Percentiles rank a stretch among this genome's conserved stretches.
These are phyloP conservation scores for Elongisporangium undulatum DNA, from an alignment of 352 stramenopile species.

Conservation along the genomic window DNA sequence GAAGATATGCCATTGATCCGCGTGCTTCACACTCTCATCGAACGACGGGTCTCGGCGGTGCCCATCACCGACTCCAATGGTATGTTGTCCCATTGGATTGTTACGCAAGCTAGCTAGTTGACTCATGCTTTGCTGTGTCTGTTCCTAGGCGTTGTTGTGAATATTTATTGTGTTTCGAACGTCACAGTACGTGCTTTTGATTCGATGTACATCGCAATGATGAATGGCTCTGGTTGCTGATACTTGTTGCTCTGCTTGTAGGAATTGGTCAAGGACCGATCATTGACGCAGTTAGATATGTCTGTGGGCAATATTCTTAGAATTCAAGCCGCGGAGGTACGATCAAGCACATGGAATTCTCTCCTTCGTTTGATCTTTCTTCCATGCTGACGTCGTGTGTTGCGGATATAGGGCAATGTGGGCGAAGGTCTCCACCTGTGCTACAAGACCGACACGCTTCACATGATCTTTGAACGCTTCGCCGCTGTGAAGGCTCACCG, in stretches of 20 bases:
- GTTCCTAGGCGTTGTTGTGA: slow-evolving; percentile 72
- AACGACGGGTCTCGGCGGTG: slow-evolving; percentile 76
- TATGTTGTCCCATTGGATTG: slow-evolving; percentile 18
- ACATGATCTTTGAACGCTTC: slow-evolving; percentile 89
- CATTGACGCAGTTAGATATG: slow-evolving; percentile 88
- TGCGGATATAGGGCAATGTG: slow-evolving; percentile 57
- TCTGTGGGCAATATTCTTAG: slow-evolving; percentile 82
- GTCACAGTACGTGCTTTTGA: slow-evolving; percentile 52
- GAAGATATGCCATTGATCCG: slow-evolving; percentile 92
- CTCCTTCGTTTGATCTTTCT: background rate
- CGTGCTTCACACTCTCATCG: slow-evolving; percentile 87
- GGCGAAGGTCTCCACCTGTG: slow-evolving; percentile 81
- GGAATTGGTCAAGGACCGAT: slow-evolving; percentile 87
- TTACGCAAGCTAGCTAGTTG: background rate
- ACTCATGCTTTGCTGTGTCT: slow-evolving; percentile 4
- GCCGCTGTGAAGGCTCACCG: slow-evolving; percentile 82
- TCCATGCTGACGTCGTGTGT: slow-evolving; percentile 7
- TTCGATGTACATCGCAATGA: background rate
- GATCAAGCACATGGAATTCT: background rate
- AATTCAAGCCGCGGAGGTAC: slow-evolving; percentile 81
- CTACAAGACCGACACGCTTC: slow-evolving; percentile 87
- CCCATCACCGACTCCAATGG: slow-evolving; percentile 81
- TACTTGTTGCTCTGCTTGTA: slow-evolving; percentile 6
- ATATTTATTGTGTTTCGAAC: slow-evolving; percentile 92
- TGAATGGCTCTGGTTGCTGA: background rate